A percentile compares a stretch with the other conserved stretches of the same genome.
Evolutionary conservation across 1,139 yeast genomes (phyloP).

Genomic region (Hansenula sp.): DNA sequence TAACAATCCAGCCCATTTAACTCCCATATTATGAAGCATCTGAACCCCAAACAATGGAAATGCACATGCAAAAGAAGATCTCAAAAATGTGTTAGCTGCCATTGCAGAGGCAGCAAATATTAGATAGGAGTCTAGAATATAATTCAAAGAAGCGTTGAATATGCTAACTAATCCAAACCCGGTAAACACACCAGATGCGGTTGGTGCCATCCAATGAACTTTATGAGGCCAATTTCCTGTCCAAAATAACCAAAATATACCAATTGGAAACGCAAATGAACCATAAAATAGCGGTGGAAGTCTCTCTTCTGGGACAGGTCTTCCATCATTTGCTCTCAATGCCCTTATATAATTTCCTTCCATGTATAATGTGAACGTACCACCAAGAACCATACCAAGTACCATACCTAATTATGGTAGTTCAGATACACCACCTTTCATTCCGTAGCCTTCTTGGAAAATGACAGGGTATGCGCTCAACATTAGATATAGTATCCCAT

Average conservation of each 20-base stretch:
- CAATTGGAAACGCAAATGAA: conserved; percentile 64
- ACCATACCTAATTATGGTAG: conserved; percentile 60
- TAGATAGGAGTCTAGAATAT: conserved; percentile 76
- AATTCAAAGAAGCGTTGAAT: conserved; percentile 73
- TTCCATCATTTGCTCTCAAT: conserved; percentile 46
- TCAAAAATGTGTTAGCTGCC: conserved; percentile 79
- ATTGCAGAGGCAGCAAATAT: conserved; percentile 84
- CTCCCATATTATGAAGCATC: conserved; percentile 72
- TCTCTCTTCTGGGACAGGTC: conserved; percentile 78
- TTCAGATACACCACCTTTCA: conserved; percentile 52
- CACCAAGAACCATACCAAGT: conserved; percentile 60
- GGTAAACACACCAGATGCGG: conserved; percentile 63
- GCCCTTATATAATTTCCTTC: conserved; percentile 34
- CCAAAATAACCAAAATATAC: conserved; percentile 85
- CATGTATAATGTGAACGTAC: conserved; percentile 34
- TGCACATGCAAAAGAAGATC: conserved; percentile 62
- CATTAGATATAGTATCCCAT: conserved; percentile 75
- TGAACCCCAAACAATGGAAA: conserved; percentile 78
- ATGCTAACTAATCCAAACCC: conserved; percentile 75
- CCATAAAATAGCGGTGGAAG: conserved; percentile 72
- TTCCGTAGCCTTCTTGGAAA: conserved; percentile 57
- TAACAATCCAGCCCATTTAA: conserved; percentile 80
- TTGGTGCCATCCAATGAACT: conserved; percentile 85
- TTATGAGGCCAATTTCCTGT: conserved; percentile 64
- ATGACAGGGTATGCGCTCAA: conserved; percentile 78